These are phyloP conservation scores for Apophysomyces trapeziformis DNA, from an alignment of 371 early-diverging fungal species.

Conservation along the genomic window DNA sequence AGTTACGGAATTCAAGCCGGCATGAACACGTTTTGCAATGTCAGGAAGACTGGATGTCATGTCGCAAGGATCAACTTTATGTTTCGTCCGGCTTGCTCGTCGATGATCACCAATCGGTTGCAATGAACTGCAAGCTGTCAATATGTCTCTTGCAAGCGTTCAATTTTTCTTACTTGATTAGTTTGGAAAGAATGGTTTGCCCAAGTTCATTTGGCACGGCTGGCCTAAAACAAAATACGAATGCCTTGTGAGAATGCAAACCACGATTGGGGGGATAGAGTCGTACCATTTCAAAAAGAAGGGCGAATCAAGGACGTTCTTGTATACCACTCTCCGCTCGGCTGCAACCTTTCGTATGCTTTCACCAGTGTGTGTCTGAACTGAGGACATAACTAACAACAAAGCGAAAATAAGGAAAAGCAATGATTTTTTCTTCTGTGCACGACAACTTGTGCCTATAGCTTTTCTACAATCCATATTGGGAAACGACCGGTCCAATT, in stretches of 20 bases:
- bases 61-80: constrained; percentile 6
- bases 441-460: background rate
- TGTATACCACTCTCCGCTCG: constrained; percentile 33
- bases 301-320: constrained; percentile 36
- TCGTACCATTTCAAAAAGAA: constrained; percentile 41
- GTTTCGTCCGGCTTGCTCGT: constrained; percentile 18
- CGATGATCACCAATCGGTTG: constrained; percentile 30
- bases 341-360: constrained; percentile 21
- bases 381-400: background rate
- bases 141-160: too few relatives aligned
- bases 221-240: background rate
- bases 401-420: background rate
- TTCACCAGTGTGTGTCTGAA: constrained; percentile 2
- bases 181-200: constrained; percentile 18
- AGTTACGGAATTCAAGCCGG: constrained; percentile 42
- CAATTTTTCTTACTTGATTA: constrained; percentile 28
- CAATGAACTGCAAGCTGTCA: constrained; percentile 7
- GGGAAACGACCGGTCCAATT: too few relatives aligned
- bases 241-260: background rate
- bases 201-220: constrained; percentile 2
- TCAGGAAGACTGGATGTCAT: constrained; percentile 18
- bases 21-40: constrained; percentile 22
- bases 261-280: background rate
- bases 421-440: background rate
- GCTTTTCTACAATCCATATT: too few relatives aligned